These are phyloP conservation scores for Malus sylvestris DNA, from an alignment of 306 rosid genomes.

Conservation along the genomic window DNA sequence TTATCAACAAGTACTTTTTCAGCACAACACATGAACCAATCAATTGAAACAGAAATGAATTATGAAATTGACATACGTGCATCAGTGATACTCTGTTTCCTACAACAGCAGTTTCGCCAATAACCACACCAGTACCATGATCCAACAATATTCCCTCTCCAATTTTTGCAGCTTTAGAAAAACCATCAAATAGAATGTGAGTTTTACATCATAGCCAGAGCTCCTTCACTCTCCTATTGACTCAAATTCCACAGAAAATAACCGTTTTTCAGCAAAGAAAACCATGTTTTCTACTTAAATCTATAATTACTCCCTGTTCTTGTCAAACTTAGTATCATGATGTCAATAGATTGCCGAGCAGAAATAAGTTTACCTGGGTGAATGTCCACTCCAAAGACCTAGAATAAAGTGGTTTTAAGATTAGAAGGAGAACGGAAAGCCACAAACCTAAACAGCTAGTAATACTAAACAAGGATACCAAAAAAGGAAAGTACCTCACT, in stretches of 20 bases:
- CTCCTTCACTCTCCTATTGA: slow-evolving; percentile 10
- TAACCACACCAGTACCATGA: slow-evolving; percentile 92
- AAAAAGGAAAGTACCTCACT: slow-evolving; percentile 62
- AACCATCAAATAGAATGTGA: slow-evolving; percentile 11
- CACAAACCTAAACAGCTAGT: not conserved
- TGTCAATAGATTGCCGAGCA: not conserved
- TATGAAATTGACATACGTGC: slow-evolving; percentile 64
- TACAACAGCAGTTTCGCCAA: slow-evolving; percentile 91
- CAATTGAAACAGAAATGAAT: slow-evolving; percentile 3
- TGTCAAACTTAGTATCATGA: not conserved
- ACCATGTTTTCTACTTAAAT: not conserved
- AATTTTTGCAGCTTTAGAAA: slow-evolving; percentile 67
- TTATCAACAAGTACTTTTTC: not conserved
- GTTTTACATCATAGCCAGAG: slow-evolving; percentile 15
- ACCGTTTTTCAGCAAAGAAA: slow-evolving; percentile 20
- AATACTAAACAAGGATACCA: not conserved
- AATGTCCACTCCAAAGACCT: slow-evolving; percentile 93
- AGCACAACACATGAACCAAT: not conserved
- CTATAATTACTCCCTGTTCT: not conserved
- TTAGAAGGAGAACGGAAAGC: slow-evolving; percentile 11
- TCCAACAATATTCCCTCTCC: slow-evolving; percentile 97
- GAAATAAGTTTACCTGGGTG: slow-evolving; percentile 68
- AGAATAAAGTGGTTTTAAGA: slow-evolving; percentile 17
- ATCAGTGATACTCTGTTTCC: slow-evolving; percentile 93
- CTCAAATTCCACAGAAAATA: not conserved